These are phyloP conservation scores for Astragalus glycyphyllos DNA, from an alignment of 306 rosid species.

Conservation along the genomic window DNA sequence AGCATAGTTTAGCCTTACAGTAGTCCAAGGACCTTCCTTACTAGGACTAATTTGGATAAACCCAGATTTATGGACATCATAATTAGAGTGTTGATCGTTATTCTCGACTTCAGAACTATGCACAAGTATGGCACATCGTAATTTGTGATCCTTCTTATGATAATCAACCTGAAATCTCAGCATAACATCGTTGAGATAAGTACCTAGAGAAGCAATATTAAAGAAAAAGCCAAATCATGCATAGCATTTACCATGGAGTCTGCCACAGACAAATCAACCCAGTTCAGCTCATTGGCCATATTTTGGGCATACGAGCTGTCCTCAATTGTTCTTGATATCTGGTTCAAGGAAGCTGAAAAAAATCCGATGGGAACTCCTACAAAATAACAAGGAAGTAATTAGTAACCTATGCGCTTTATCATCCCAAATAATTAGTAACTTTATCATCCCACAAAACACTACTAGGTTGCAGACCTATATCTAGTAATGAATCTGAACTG, in stretches of 20 bases:
- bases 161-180: conserved; percentile 54
- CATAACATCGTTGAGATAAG: conserved; percentile 33
- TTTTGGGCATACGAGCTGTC: conserved; percentile 52
- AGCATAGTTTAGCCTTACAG: conserved; percentile 95
- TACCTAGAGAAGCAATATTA: neutral
- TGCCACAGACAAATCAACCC: conserved; percentile 67
- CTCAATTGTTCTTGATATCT: conserved; percentile 62
- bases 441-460: conserved; percentile 3
- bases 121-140: conserved; percentile 69
- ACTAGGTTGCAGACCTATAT: neutral
- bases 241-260: conserved; percentile 55
- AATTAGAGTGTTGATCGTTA: conserved; percentile 45
- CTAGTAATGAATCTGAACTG: conserved; percentile 17
- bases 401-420: neutral
- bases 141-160: conserved; percentile 51
- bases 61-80: conserved; percentile 64
- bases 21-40: conserved; percentile 97
- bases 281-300: conserved; percentile 52
- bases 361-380: conserved; percentile 81
- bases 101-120: conserved; percentile 60
- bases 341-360: conserved; percentile 76
- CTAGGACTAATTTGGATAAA: conserved; percentile 95
- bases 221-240: conserved; percentile 3
- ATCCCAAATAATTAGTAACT: conserved; percentile 7
- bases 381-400: conserved; percentile 40